Percentiles rank a stretch among this genome's conserved stretches.
Evolutionary conservation across 352 stramenopile species (phyloP).

Genomic region (Aphanomyces cochlioides): DNA sequence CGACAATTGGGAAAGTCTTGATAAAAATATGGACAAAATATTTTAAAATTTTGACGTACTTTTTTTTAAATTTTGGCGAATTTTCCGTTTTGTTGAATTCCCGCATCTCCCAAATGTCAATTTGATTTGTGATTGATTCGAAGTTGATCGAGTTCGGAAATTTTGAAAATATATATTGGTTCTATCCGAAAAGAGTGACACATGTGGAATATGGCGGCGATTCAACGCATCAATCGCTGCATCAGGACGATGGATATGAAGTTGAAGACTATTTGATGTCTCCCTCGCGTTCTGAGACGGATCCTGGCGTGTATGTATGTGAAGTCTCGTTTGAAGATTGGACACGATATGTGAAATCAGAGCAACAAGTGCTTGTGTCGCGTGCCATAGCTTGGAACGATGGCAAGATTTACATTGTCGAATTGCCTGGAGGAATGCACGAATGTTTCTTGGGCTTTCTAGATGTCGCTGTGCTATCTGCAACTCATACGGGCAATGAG

Average conservation of each 20-base stretch:
- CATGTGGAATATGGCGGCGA: not conserved
- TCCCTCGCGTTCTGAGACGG: not conserved
- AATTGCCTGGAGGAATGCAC: slow-evolving; percentile 18
- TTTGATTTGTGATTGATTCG: no score
- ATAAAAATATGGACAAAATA: no score
- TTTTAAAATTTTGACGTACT: no score
- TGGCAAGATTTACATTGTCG: slow-evolving; percentile 33
- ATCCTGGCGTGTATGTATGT: slow-evolving; percentile 12
- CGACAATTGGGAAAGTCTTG: no score
- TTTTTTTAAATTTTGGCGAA: no score
- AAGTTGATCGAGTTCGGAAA: no score
- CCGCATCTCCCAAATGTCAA: no score
- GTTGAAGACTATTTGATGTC: not conserved
- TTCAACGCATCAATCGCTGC: slow-evolving; percentile 4
- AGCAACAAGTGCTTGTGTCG: slow-evolving; percentile 26
- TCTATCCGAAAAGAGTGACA: no score
- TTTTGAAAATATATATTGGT: no score
- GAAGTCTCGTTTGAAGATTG: slow-evolving; percentile 21
- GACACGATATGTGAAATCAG: slow-evolving; percentile 23
- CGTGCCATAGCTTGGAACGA: slow-evolving; percentile 30
- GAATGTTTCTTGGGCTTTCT: slow-evolving; percentile 2
- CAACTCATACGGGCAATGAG: not conserved
- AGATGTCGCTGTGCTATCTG: not conserved
- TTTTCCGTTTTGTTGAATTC: no score
- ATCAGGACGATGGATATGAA: slow-evolving; percentile 1